Evolutionary conservation across 495 filamentous ascomycete genomes (phyloP).

Genomic region (Gamarada debralockiae): DNA sequence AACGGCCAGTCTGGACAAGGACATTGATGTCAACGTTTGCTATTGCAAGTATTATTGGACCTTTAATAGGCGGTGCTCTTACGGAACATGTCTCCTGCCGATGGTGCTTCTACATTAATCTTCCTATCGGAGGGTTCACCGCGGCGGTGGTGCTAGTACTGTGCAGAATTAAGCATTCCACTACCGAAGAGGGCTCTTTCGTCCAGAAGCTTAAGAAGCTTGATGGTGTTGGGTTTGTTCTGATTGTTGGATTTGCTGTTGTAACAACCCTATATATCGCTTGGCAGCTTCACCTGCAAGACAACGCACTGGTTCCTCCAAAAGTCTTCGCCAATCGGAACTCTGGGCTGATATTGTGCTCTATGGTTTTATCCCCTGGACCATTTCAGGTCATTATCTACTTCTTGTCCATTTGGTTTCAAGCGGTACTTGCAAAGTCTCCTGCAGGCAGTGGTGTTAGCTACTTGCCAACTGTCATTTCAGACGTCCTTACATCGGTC

Average conservation of each 20-base stretch:
- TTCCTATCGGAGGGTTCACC: conserved; percentile 48
- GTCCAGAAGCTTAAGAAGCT: neutral
- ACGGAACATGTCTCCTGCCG: conserved; percentile 62
- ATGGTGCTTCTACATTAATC: conserved; percentile 78
- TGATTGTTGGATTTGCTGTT: neutral
- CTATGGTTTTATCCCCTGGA: too few relatives aligned
- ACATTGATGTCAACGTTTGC: conserved; percentile 75
- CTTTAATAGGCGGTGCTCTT: conserved; percentile 58
- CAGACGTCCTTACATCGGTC: too few relatives aligned
- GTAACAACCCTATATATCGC: neutral
- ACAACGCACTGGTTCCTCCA: too few relatives aligned
- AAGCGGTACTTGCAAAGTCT: too few relatives aligned
- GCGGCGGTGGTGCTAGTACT: conserved; percentile 41
- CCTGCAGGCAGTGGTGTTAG: too few relatives aligned
- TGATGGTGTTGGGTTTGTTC: neutral
- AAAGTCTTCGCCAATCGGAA: too few relatives aligned
- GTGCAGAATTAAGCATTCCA: conserved; percentile 38
- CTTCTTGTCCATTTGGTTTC: too few relatives aligned
- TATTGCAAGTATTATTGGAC: conserved; percentile 74
- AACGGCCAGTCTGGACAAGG: conserved; percentile 69
- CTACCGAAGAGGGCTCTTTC: neutral
- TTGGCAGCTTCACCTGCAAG: neutral
- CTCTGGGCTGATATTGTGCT: too few relatives aligned
- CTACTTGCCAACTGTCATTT: too few relatives aligned
- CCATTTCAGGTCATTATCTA: too few relatives aligned